A percentile compares a stretch with the other conserved stretches of the same genome.
Conservation (phyloP, 306 rosid species). For the Quercus parvula region DNA sequence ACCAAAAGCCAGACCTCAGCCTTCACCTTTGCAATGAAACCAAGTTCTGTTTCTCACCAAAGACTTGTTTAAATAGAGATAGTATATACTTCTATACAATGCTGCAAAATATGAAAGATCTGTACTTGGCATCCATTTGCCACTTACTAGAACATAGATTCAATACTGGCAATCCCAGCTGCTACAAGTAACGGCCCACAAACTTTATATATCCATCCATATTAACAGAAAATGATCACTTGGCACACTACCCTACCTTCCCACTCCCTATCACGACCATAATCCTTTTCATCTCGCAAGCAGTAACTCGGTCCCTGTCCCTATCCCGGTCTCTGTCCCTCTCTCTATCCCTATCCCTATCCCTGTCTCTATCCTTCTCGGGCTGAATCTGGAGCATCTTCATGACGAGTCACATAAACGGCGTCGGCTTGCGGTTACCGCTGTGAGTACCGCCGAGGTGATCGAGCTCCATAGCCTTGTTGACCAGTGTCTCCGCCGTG, state of each 20-base stretch:
- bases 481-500: conserved; percentile 93
- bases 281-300: too few species aligned
- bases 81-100: not conserved
- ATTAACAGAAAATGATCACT: not conserved
- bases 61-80: too few species aligned
- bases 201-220: not conserved
- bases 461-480: conserved; percentile 98
- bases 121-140: not conserved
- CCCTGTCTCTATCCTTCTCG: conserved; percentile 52
- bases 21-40: too few species aligned
- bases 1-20: too few species aligned
- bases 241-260: not conserved
- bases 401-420: conserved; percentile 93
- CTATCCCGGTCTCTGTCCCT: too few species aligned
- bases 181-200: not conserved
- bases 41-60: too few species aligned
- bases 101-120: not conserved
- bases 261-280: too few species aligned
- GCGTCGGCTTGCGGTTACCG: conserved; percentile 89
- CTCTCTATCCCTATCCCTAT: too few species aligned
- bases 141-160: not conserved
- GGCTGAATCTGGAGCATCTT: conserved; percentile 99
- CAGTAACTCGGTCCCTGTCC: too few species aligned
- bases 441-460: conserved; percentile 92
- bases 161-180: not conserved